Evolutionary conservation across 139 green algal genomes (phyloP).

Genomic region (Closterium sp.): DNA sequence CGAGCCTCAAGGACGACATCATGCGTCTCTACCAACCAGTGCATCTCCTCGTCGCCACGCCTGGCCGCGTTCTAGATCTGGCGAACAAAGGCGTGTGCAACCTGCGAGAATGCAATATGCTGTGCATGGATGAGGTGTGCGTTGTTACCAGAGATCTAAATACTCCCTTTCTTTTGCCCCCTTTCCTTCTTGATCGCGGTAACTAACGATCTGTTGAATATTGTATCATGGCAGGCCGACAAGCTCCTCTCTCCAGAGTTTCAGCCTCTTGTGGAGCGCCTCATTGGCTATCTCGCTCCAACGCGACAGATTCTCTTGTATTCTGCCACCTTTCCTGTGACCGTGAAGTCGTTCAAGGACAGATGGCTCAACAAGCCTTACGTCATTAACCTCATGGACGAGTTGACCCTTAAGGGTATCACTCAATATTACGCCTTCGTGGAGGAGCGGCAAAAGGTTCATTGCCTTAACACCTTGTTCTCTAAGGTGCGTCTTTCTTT

Average conservation of each 20-base stretch:
- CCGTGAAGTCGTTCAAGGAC: constrained; percentile 97
- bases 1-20: constrained; percentile 96
- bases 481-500: constrained; percentile 67
- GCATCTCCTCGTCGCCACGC: constrained; percentile 93
- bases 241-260: constrained; percentile 97
- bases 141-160: background rate
- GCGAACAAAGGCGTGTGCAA: constrained; percentile 91
- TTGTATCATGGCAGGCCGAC: constrained; percentile 70
- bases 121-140: constrained; percentile 96
- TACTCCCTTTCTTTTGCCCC: background rate
- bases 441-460: constrained; percentile 96
- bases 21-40: constrained; percentile 92
- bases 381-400: constrained; percentile 99
- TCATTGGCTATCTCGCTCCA: constrained; percentile 80
- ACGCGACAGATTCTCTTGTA: constrained; percentile 96
- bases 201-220: background rate
- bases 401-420: constrained; percentile 97
- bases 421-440: constrained; percentile 99
- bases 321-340: constrained; percentile 97
- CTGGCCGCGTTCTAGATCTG: constrained; percentile 95
- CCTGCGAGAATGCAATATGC: constrained; percentile 77
- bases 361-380: constrained; percentile 94
- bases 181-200: background rate
- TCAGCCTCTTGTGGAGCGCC: constrained; percentile 91
- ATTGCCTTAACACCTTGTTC: constrained; percentile 93